A percentile compares a stretch with the other conserved stretches of the same genome.
These are phyloP conservation scores for Alternaria solani DNA, from an alignment of 2,329 filamentous ascomycete species.

Conservation along the genomic window DNA sequence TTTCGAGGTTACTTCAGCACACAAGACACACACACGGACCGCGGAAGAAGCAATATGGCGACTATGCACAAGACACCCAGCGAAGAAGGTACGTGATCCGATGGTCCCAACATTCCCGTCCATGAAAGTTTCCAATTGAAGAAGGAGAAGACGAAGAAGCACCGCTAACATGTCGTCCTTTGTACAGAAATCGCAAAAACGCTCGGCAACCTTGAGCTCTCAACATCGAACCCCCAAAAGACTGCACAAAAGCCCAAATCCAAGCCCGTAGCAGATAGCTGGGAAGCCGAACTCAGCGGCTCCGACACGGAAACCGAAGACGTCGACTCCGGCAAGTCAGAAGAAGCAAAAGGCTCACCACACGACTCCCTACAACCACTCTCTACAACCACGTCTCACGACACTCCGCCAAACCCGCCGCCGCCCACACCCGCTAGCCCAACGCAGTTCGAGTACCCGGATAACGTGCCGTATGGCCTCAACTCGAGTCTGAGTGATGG, in stretches of 20 bases:
- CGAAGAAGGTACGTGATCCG: conserved; percentile 12
- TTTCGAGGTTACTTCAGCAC: not conserved
- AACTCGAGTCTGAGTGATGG: conserved; percentile 8
- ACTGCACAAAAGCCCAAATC: conserved; percentile 45
- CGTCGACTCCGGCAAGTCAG: not conserved
- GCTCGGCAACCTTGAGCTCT: conserved; percentile 49
- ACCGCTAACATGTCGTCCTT: not conserved
- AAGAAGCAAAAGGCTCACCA: conserved; percentile 1
- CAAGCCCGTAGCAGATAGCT: conserved; percentile 69
- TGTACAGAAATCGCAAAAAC: conserved; percentile 49
- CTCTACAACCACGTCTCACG: conserved; percentile 17
- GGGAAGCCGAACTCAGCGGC: conserved; percentile 74
- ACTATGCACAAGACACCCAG: conserved; percentile 22
- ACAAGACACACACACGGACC: not conserved
- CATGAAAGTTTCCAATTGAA: not conserved
- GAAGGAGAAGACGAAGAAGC: not conserved
- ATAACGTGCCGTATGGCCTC: conserved; percentile 29
- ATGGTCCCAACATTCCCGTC: not conserved
- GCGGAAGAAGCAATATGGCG: conserved; percentile 8
- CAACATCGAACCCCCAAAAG: conserved; percentile 43
- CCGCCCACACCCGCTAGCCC: conserved; percentile 49
- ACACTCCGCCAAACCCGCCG: conserved; percentile 38
- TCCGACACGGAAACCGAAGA: conserved; percentile 46
- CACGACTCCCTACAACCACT: conserved; percentile 29
- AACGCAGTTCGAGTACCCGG: conserved; percentile 44